Conservation (phyloP, 176 grass and related monocot species). For the Cenchrus purpureus region DNA sequence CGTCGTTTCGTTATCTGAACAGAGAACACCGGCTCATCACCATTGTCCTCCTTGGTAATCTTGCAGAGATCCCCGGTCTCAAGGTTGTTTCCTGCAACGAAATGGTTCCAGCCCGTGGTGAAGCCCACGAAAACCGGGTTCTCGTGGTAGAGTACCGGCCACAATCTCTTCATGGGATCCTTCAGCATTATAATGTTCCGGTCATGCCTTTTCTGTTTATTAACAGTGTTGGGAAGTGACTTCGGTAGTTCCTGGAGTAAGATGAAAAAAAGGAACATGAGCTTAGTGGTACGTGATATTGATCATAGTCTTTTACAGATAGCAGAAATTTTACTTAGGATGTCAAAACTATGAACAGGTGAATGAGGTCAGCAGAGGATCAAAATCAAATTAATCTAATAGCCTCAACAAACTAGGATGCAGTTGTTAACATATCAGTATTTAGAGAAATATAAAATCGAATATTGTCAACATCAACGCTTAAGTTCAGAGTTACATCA, state of each 20-base stretch:
- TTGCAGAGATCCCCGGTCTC: slow-evolving; percentile 41
- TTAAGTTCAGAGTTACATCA: background rate
- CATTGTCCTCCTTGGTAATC: slow-evolving; percentile 25
- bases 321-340: background rate
- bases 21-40: slow-evolving; percentile 32
- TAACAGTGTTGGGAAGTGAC: background rate
- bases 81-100: slow-evolving; percentile 53
- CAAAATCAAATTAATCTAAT: slow-evolving; percentile 8
- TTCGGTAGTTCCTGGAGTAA: slow-evolving; percentile 45
- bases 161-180: slow-evolving; percentile 54
- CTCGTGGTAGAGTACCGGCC: slow-evolving; percentile 60
- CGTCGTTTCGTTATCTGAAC: slow-evolving; percentile 38
- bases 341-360: background rate
- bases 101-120: slow-evolving; percentile 52
- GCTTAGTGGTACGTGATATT: background rate
- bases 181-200: slow-evolving; percentile 43
- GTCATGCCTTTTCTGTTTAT: slow-evolving; percentile 18
- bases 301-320: no score
- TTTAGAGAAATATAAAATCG: slow-evolving; percentile 13
- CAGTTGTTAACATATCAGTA: background rate
- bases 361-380: background rate
- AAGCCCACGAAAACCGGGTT: slow-evolving; percentile 45
- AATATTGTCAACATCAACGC: background rate
- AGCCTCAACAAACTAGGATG: background rate
- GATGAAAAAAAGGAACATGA: background rate